Evolutionary conservation across 108 stramenopile genomes (phyloP).

Genomic region (Cyclostephanos tholiformis): DNA sequence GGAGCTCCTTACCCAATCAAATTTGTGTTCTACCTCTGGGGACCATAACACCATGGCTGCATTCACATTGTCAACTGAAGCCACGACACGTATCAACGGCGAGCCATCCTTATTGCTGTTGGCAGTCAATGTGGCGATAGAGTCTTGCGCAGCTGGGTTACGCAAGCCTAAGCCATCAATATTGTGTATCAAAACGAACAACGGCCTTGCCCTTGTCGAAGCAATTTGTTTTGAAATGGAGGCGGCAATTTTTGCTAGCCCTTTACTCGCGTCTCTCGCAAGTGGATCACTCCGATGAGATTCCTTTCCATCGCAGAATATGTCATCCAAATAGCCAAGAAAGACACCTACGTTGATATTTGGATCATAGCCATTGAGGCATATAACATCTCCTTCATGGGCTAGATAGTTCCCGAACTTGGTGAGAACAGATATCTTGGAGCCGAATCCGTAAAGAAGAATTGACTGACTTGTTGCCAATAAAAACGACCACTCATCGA

Average conservation of each 20-base stretch:
- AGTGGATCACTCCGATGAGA: constrained; percentile 22
- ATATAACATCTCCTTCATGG: constrained; percentile 47
- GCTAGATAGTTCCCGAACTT: constrained; percentile 56
- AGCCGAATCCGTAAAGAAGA: constrained; percentile 76
- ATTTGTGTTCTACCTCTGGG: constrained; percentile 36
- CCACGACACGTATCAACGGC: constrained; percentile 64
- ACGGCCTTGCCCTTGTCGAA: constrained; percentile 35
- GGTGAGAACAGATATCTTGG: constrained; percentile 60
- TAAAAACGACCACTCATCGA: constrained; percentile 67
- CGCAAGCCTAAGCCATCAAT: constrained; percentile 71
- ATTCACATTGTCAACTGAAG: constrained; percentile 79
- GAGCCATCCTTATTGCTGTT: constrained; percentile 50
- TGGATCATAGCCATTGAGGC: constrained; percentile 48
- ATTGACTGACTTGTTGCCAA: constrained; percentile 70
- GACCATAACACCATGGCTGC: constrained; percentile 59
- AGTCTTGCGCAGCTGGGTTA: constrained; percentile 56
- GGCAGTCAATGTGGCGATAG: constrained; percentile 58
- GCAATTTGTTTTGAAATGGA: constrained; percentile 56
- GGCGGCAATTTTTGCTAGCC: constrained; percentile 49
- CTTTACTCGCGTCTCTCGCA: constrained; percentile 14
- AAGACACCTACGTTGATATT: constrained; percentile 52
- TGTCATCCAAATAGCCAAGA: constrained; percentile 52
- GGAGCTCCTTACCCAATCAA: constrained; percentile 38
- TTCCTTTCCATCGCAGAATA: constrained; percentile 50
- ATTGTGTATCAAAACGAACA: constrained; percentile 73